Evolutionary conservation across 768 basidiomycete species (phyloP).

Genomic region (Tulasnella sp.): DNA sequence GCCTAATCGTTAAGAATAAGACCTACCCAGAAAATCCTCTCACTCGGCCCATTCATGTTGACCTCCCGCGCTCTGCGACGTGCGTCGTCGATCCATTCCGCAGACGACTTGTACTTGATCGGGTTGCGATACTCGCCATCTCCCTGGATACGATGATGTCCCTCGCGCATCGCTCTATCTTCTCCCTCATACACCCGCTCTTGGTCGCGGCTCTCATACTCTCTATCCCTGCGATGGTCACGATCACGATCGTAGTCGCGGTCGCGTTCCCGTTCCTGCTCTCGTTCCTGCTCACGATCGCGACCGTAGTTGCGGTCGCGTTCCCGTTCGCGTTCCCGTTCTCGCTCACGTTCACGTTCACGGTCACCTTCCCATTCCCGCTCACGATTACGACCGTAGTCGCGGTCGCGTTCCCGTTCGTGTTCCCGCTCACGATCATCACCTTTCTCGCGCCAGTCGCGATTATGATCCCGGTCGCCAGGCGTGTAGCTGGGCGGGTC

Average conservation of each 20-base stretch:
- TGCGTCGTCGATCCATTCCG: conserved; percentile 55
- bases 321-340: too few relatives aligned
- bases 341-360: too few relatives aligned
- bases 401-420: conserved; percentile 42
- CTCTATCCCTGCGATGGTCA: conserved; percentile 9
- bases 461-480: neutral
- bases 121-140: neutral
- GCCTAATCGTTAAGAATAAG: neutral
- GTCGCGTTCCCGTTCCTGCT: conserved; percentile 56
- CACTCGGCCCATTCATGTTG: conserved; percentile 44
- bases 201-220: neutral
- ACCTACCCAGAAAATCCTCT: conserved; percentile 54
- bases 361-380: too few relatives aligned
- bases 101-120: conserved; percentile 5
- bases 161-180: conserved; percentile 14
- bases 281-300: neutral
- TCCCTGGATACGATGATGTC: neutral
- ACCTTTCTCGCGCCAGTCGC: conserved; percentile 46
- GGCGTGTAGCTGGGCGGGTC: neutral
- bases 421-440: conserved; percentile 52
- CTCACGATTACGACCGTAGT: too few relatives aligned
- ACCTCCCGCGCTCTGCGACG: conserved; percentile 52
- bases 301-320: too few relatives aligned
- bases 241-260: conserved; percentile 62
- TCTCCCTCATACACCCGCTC: neutral